Evolutionary conservation across 176 grass and related monocot genomes (phyloP).

Genomic region (Hordeum marinum): DNA sequence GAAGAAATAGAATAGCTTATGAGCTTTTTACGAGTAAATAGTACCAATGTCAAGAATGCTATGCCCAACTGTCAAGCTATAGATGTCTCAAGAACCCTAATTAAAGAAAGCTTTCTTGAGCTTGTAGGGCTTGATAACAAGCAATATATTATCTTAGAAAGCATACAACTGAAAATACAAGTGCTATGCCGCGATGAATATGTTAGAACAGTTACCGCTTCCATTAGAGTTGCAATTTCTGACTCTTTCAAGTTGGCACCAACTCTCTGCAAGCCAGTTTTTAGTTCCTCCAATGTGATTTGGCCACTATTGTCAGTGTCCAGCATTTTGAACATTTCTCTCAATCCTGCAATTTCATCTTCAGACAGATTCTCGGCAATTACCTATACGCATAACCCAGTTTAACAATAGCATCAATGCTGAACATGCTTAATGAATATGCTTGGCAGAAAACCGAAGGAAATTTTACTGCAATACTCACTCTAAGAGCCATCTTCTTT

Average conservation of each 20-base stretch:
- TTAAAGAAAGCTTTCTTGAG: constrained; percentile 18
- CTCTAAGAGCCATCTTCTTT: constrained; percentile 76
- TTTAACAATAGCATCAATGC: constrained; percentile 30
- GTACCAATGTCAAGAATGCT: not conserved
- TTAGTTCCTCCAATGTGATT: constrained; percentile 91
- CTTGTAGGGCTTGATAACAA: constrained; percentile 6
- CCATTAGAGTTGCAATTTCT: constrained; percentile 84
- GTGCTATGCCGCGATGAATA: constrained; percentile 1
- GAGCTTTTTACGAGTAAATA: not conserved
- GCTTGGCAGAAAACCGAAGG: not conserved
- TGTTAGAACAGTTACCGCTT: constrained; percentile 64
- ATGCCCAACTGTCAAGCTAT: not conserved
- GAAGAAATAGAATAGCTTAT: not conserved
- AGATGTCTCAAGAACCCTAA: constrained; percentile 3
- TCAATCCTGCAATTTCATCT: constrained; percentile 94
- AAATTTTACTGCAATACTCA: constrained; percentile 19
- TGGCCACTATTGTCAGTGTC: constrained; percentile 94
- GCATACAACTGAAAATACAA: not conserved
- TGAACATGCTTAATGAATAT: constrained; percentile 4
- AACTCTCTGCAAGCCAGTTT: constrained; percentile 64
- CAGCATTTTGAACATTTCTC: constrained; percentile 97
- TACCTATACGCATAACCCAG: constrained; percentile 42
- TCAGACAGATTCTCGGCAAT: constrained; percentile 92
- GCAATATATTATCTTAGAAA: not conserved
- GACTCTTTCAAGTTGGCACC: constrained; percentile 90